Evolutionary conservation across 176 grass and related monocot species (phyloP).

Genomic region (Aegilops speltoides): DNA sequence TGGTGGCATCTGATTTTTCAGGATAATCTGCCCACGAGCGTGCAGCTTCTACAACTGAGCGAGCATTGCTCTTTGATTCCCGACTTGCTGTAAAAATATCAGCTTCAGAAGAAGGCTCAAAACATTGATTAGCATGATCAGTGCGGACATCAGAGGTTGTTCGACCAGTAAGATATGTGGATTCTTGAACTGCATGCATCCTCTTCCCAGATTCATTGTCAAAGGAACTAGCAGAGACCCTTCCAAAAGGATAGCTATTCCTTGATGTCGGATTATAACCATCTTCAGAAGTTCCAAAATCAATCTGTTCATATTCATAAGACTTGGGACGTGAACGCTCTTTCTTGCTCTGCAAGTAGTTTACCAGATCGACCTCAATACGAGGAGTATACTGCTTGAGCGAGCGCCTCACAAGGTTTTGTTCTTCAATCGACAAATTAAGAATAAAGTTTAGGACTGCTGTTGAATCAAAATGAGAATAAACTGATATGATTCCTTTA

Average conservation of each 20-base stretch:
- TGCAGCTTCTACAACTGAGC: constrained; percentile 43
- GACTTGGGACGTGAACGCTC: constrained; percentile 72
- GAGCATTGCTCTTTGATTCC: constrained; percentile 34
- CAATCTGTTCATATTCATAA: constrained; percentile 80
- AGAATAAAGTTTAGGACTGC: constrained; percentile 88
- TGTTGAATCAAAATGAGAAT: constrained; percentile 80
- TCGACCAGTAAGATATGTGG: constrained; percentile 28
- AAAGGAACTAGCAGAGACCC: constrained; percentile 52
- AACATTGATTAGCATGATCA: constrained; percentile 38
- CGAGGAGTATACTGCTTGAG: constrained; percentile 89
- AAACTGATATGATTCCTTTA: constrained; percentile 85
- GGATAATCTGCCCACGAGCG: constrained; percentile 58
- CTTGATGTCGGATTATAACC: constrained; percentile 51
- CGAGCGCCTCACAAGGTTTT: constrained; percentile 74
- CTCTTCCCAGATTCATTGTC: constrained; percentile 50
- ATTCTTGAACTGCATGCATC: constrained; percentile 44
- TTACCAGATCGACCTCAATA: constrained; percentile 93
- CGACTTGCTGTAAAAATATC: constrained; percentile 31
- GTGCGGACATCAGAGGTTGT: constrained; percentile 25
- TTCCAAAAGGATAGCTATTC: constrained; percentile 59
- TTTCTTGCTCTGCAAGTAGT: constrained; percentile 92
- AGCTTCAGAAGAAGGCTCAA: constrained; percentile 19
- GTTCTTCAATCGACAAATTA: constrained; percentile 74
- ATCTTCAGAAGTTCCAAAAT: constrained; percentile 86
- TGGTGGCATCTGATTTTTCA: constrained; percentile 59